These are phyloP conservation scores for Knufia fluminis DNA, from an alignment of 2,329 filamentous ascomycete species.

Conservation along the genomic window DNA sequence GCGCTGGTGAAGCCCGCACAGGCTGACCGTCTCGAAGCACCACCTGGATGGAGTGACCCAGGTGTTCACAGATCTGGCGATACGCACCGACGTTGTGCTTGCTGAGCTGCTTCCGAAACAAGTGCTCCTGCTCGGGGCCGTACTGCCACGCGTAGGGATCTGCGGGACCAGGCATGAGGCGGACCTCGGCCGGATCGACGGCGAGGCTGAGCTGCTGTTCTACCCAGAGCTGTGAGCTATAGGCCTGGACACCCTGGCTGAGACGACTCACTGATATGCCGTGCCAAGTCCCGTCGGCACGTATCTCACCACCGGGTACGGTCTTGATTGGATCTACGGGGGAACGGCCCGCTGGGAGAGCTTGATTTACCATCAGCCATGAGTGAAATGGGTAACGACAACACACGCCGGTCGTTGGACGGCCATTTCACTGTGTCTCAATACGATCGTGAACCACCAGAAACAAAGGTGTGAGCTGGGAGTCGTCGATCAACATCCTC, in stretches of 20 bases:
- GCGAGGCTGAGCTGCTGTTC: background rate
- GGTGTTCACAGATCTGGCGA: background rate
- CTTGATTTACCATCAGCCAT: background rate
- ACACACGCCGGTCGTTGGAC: background rate
- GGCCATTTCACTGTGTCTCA: too few relatives aligned
- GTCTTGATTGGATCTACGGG: background rate
- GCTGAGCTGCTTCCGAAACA: background rate
- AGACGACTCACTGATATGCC: slow-evolving; percentile 1
- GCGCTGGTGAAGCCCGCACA: background rate
- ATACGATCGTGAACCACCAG: background rate
- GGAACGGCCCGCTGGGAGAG: background rate
- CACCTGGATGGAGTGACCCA: background rate
- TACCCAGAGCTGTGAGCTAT: background rate
- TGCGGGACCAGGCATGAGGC: background rate
- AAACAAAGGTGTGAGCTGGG: background rate
- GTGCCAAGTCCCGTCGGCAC: background rate
- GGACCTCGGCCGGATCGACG: background rate
- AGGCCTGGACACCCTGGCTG: background rate
- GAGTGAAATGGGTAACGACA: background rate
- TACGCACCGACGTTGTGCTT: slow-evolving; percentile 2
- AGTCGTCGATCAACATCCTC: background rate
- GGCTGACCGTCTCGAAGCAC: background rate
- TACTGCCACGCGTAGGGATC: slow-evolving; percentile 5
- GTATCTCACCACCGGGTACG: background rate
- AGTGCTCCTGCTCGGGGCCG: background rate